Conservation (phyloP, 176 grass and related monocot genomes). For the Lolium multiflorum region DNA sequence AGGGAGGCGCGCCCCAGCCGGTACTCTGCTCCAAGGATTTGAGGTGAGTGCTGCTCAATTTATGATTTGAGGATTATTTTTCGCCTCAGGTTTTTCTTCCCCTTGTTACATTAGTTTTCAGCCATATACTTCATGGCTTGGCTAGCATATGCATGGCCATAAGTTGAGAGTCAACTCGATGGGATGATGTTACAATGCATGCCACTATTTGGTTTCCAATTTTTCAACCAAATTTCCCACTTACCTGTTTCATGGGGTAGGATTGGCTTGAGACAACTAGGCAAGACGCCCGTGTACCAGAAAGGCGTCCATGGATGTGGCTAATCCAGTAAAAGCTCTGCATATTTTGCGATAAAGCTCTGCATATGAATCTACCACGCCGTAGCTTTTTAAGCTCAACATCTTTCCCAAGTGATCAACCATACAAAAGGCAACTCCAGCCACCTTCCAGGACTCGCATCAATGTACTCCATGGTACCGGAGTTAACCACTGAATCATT, state of each 20-base stretch:
- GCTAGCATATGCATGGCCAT: background rate
- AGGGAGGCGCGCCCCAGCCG: background rate
- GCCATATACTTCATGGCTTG: background rate
- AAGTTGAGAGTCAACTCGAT: background rate
- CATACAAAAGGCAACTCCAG: constrained; percentile 9
- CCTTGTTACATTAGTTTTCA: background rate
- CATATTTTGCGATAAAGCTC: background rate
- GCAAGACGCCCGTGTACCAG: background rate
- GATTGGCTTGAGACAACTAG: background rate
- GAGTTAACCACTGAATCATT: background rate
- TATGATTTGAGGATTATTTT: background rate
- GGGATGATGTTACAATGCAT: background rate
- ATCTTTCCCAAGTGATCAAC: background rate
- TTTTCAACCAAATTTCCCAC: background rate
- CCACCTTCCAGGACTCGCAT: background rate
- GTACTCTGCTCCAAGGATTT: background rate
- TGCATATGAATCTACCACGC: background rate
- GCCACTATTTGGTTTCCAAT: background rate
- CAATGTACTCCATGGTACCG: background rate
- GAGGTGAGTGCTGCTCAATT: constrained; percentile 39
- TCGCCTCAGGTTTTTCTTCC: background rate
- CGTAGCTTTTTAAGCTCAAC: background rate
- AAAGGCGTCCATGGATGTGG: background rate
- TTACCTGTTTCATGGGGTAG: too few species aligned
- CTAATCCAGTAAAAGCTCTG: background rate